phyloP scores from a whole-genome alignment of 176 grass and related monocot genomes.

The Aegilops tauschii region DNA sequence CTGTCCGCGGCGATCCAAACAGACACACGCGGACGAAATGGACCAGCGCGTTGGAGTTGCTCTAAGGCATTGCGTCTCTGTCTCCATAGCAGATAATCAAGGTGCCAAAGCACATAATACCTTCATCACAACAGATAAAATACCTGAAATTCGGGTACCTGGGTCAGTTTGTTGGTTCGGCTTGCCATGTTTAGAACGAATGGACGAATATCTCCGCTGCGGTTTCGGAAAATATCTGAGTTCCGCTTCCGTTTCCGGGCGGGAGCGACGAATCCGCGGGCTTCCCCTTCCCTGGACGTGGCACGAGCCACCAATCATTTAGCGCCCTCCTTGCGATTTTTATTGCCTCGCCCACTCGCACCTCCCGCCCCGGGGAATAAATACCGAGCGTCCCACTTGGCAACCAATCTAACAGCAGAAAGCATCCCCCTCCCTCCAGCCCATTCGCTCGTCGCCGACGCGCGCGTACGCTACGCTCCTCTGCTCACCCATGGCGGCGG shows the following conservation, averaged over 20 bases:
- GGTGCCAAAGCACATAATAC: too few species aligned
- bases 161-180: neutral
- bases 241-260: neutral
- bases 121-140: too few species aligned
- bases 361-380: neutral
- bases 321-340: neutral
- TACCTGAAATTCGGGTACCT: too few species aligned
- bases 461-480: neutral
- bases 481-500: neutral
- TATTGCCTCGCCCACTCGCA: neutral
- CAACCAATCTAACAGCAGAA: neutral
- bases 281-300: neutral
- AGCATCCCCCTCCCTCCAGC: too few species aligned
- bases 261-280: neutral
- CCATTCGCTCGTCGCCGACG: neutral
- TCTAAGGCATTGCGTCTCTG: too few species aligned
- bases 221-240: neutral
- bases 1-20: too few species aligned
- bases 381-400: neutral
- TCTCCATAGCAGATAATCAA: too few species aligned
- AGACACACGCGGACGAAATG: too few species aligned
- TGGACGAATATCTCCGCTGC: neutral
- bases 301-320: neutral
- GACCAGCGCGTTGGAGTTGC: too few species aligned
- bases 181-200: neutral